Conservation (phyloP, 768 basidiomycete species). For the Trametes meyenii region DNA sequence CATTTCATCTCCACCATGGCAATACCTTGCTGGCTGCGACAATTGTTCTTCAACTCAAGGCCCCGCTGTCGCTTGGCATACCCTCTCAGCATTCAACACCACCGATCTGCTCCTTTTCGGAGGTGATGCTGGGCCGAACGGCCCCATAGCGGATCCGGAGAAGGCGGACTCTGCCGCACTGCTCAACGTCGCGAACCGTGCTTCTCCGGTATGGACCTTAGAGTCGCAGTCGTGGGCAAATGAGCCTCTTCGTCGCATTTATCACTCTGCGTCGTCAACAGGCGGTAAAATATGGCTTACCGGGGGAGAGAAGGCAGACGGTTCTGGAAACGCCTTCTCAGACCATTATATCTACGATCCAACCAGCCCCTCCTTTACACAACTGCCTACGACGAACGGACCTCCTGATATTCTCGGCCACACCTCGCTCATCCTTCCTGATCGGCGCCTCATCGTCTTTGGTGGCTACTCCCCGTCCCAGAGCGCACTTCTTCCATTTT, state of each 20-base stretch:
- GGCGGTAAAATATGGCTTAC: slow-evolving; percentile 66
- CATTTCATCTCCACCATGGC: slow-evolving; percentile 69
- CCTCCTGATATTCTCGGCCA: slow-evolving; percentile 79
- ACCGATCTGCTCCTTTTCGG: slow-evolving; percentile 69
- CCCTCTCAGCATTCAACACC: slow-evolving; percentile 65
- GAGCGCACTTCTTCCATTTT: slow-evolving; percentile 54
- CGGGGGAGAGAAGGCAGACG: slow-evolving; percentile 84
- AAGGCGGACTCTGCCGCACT: slow-evolving; percentile 65
- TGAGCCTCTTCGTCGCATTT: slow-evolving; percentile 77
- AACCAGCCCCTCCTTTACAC: slow-evolving; percentile 50
- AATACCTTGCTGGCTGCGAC: slow-evolving; percentile 51
- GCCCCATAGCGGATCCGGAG: slow-evolving; percentile 51
- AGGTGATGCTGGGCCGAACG: slow-evolving; percentile 68
- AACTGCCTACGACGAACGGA: slow-evolving; percentile 54
- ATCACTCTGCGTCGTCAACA: slow-evolving; percentile 62
- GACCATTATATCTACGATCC: slow-evolving; percentile 70
- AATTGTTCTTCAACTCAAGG: slow-evolving; percentile 50
- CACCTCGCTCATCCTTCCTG: slow-evolving; percentile 63
- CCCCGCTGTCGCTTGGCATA: slow-evolving; percentile 79
- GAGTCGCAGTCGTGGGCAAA: slow-evolving; percentile 57
- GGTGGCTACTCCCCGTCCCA: slow-evolving; percentile 67
- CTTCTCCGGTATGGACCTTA: slow-evolving; percentile 48
- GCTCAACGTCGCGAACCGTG: slow-evolving; percentile 46
- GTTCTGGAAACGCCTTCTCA: slow-evolving; percentile 61
- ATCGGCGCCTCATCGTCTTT: slow-evolving; percentile 71